phyloP scores from a whole-genome alignment of 2,329 filamentous ascomycete species.

The Conoideocrella luteorostrata region DNA sequence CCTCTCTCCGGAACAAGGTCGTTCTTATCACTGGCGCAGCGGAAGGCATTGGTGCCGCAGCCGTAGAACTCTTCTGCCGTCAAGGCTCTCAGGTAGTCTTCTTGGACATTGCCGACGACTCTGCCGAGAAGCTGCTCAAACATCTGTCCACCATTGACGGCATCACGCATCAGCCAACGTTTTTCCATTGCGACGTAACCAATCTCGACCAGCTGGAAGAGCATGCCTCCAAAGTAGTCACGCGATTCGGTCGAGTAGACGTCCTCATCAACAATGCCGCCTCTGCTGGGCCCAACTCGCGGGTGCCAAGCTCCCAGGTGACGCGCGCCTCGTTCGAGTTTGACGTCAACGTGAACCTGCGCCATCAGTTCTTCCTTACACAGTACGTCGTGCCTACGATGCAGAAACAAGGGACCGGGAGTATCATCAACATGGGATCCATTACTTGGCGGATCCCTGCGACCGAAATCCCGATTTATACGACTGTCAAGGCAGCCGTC shows the following conservation, averaged over 20 bases:
- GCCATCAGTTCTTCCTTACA: conserved; percentile 56
- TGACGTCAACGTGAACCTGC: conserved; percentile 37
- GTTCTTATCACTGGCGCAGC: conserved; percentile 41
- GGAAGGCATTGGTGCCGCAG: conserved; percentile 38
- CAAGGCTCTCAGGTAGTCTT: conserved; percentile 40
- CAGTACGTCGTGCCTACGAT: conserved; percentile 65
- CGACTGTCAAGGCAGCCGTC: conserved; percentile 45
- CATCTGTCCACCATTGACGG: conserved; percentile 12
- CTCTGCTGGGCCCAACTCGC: conserved; percentile 14
- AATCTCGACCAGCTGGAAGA: conserved; percentile 26
- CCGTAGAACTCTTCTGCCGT: conserved; percentile 36
- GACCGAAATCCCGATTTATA: conserved; percentile 41
- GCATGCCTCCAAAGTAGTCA: conserved; percentile 26
- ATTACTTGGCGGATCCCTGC: conserved; percentile 39
- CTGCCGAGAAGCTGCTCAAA: conserved; percentile 24
- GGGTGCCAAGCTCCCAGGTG: conserved; percentile 25
- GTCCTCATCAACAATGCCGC: conserved; percentile 84
- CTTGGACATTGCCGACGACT: conserved; percentile 31
- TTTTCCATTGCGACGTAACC: conserved; percentile 36
- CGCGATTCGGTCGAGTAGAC: conserved; percentile 45
- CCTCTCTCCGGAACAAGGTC: conserved; percentile 31
- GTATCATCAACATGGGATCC: conserved; percentile 48
- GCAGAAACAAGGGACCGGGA: conserved; percentile 29
- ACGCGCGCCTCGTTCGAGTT: conserved; percentile 35
- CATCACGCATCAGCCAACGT: conserved; percentile 25